Percentiles rank a stretch among this genome's conserved stretches.
Evolutionary conservation across 2,329 filamentous ascomycete species (phyloP).

Genomic region (Plectosphaerella plurivora): DNA sequence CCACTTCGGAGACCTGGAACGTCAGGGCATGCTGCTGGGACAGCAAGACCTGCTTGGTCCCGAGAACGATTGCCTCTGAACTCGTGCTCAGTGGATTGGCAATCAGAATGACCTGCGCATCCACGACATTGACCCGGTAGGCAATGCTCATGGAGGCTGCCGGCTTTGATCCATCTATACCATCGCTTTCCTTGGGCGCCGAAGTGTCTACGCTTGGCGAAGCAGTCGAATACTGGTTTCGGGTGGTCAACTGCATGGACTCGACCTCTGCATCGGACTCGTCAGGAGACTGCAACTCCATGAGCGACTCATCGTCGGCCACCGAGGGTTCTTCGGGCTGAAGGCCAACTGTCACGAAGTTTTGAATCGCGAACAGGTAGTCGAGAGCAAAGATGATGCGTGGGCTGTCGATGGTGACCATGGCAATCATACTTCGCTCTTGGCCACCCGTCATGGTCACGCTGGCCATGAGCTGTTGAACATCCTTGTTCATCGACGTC

Average conservation of each 20-base stretch:
- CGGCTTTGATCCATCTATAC: no score
- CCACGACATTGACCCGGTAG: conserved; percentile 89
- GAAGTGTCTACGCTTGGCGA: conserved; percentile 10
- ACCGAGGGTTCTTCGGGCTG: conserved; percentile 54
- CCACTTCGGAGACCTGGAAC: conserved; percentile 86
- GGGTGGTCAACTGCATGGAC: conserved; percentile 44
- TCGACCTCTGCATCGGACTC: conserved; percentile 47
- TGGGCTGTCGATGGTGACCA: conserved; percentile 92
- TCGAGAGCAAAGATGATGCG: conserved; percentile 93
- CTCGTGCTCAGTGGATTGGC: conserved; percentile 86
- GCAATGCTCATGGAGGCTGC: conserved; percentile 62
- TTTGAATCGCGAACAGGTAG: conserved; percentile 86
- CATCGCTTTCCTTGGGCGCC: conserved; percentile 16
- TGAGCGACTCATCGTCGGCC: conserved; percentile 46
- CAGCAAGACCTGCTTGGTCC: conserved; percentile 87
- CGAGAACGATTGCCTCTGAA: conserved; percentile 93
- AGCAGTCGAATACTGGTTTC: not conserved
- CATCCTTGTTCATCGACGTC: conserved; percentile 91
- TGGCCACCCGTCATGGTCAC: conserved; percentile 84
- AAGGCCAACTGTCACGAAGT: conserved; percentile 73
- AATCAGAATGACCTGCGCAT: conserved; percentile 93
- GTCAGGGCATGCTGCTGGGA: conserved; percentile 93
- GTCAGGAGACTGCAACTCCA: conserved; percentile 45
- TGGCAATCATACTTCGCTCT: conserved; percentile 78
- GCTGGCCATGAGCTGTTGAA: conserved; percentile 98